Evolutionary conservation across 202 grass and related monocot genomes (phyloP).

Genomic region (Digitaria exilis): DNA sequence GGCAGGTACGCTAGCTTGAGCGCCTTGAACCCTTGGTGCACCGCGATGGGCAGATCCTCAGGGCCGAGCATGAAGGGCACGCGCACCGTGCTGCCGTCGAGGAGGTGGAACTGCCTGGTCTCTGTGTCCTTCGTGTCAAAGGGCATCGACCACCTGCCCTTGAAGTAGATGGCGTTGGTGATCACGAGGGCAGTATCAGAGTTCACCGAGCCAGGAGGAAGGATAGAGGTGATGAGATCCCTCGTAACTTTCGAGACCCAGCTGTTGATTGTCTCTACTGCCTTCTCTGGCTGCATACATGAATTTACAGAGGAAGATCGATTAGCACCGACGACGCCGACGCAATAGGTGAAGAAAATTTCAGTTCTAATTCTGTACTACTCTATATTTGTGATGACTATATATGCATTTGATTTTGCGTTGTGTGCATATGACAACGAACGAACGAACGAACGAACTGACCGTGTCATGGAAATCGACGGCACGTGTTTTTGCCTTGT

Average conservation of each 20-base stretch:
- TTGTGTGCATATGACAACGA: too few relatives aligned
- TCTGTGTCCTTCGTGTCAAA: too few relatives aligned
- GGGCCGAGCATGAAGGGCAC: too few relatives aligned
- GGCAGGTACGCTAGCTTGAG: not conserved
- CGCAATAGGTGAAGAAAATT: not conserved
- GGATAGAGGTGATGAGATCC: constrained; percentile 1
- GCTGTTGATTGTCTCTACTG: not conserved
- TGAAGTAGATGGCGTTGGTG: too few relatives aligned
- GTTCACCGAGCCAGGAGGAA: not conserved
- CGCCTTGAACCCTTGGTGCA: too few relatives aligned
- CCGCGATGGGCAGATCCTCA: too few relatives aligned
- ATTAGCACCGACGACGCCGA: not conserved
- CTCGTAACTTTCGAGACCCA: constrained; percentile 13
- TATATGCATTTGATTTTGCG: too few relatives aligned
- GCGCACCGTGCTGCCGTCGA: not conserved
- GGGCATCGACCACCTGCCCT: too few relatives aligned
- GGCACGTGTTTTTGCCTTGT: not conserved
- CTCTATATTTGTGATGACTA: too few relatives aligned
- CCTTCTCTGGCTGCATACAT: not conserved
- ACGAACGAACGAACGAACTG: not conserved
- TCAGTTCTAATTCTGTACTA: too few relatives aligned
- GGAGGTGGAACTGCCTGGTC: not conserved
- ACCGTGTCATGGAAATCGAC: not conserved
- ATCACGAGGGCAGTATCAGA: not conserved
- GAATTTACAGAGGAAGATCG: not conserved